Evolutionary conservation across 139 green algal genomes (phyloP).

Genomic region (Micromonas commoda): DNA sequence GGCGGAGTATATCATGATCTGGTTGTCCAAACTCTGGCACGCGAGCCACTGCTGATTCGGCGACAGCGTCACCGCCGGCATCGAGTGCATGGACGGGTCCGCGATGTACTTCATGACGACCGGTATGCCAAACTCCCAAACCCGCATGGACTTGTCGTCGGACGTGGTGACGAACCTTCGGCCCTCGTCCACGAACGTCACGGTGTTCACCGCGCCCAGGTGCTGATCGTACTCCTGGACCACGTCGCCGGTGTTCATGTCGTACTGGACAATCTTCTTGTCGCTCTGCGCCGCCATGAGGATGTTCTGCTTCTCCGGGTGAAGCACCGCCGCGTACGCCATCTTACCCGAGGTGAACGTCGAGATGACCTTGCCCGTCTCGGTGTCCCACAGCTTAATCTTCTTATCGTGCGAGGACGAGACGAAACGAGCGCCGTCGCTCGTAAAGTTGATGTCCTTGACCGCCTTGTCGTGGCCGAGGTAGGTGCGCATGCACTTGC

Average conservation of each 20-base stretch:
- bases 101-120: constrained; percentile 65
- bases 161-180: constrained; percentile 41
- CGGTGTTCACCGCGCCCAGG: constrained; percentile 89
- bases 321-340: constrained; percentile 76
- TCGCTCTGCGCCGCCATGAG: constrained; percentile 80
- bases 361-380: constrained; percentile 74
- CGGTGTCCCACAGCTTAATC: constrained; percentile 95
- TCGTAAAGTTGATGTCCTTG: constrained; percentile 82
- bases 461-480: constrained; percentile 85
- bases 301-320: constrained; percentile 88
- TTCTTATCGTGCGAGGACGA: constrained; percentile 76
- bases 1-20: constrained; percentile 87
- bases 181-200: constrained; percentile 93
- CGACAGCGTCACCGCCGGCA: constrained; percentile 64
- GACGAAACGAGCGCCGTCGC: constrained; percentile 80
- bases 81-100: constrained; percentile 94
- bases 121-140: constrained; percentile 97
- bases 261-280: constrained; percentile 84
- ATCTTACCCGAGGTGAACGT: constrained; percentile 47
- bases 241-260: constrained; percentile 75
- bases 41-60: constrained; percentile 57
- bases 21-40: constrained; percentile 49
- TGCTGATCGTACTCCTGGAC: constrained; percentile 97
- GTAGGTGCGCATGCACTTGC: constrained; percentile 95
- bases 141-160: constrained; percentile 94